These are phyloP conservation scores for Microstegium vimineum DNA, from an alignment of 176 grass and related monocot genomes.

Conservation along the genomic window DNA sequence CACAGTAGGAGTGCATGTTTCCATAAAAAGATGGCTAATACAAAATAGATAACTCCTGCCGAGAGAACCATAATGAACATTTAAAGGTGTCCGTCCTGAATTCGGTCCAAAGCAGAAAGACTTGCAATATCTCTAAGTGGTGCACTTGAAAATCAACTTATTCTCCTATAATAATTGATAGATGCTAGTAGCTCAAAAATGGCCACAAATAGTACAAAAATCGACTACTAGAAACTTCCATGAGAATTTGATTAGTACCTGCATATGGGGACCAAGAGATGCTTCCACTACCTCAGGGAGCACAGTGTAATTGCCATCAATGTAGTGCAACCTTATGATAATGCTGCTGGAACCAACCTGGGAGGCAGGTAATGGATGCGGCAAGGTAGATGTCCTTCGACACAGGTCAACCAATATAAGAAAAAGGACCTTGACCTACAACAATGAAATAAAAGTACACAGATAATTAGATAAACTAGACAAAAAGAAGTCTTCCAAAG, in stretches of 20 bases:
- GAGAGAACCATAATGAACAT: background rate
- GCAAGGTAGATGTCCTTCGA: slow-evolving; percentile 75
- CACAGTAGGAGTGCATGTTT: background rate
- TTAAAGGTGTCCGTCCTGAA: background rate
- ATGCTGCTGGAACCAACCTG: slow-evolving; percentile 93
- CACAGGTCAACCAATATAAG: slow-evolving; percentile 97
- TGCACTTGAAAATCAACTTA: background rate
- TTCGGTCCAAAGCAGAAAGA: background rate
- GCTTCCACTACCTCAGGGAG: slow-evolving; percentile 97
- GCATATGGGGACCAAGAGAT: slow-evolving; percentile 96
- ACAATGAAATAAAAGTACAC: slow-evolving; percentile 19
- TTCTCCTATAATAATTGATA: background rate
- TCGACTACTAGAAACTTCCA: background rate
- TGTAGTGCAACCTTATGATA: slow-evolving; percentile 96
- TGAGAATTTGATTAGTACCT: slow-evolving; percentile 46
- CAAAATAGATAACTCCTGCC: background rate
- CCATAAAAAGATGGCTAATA: background rate
- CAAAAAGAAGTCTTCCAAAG: background rate
- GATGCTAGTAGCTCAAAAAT: background rate
- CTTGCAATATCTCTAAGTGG: background rate
- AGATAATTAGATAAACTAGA: slow-evolving; percentile 3
- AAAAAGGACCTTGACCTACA: slow-evolving; percentile 94
- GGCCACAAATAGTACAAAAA: background rate
- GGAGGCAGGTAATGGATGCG: slow-evolving; percentile 83
- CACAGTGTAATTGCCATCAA: slow-evolving; percentile 96